Conservation (phyloP, 345 rosid genomes). For the Brassica rapa region DNA sequence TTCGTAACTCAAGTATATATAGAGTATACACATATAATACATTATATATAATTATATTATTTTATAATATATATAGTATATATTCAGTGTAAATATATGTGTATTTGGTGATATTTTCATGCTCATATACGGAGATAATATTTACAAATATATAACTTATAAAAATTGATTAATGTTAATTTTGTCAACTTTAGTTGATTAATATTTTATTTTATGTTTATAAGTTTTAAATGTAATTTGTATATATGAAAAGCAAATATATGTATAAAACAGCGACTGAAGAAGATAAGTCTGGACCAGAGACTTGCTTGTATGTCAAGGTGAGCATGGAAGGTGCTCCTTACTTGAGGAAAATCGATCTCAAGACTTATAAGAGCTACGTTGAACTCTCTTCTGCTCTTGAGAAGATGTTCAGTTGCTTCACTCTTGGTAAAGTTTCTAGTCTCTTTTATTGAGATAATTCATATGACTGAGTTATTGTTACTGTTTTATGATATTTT, state of each 20-base stretch:
- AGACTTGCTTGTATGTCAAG: constrained; percentile 61
- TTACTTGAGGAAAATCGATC: constrained; percentile 75
- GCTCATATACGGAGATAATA: no score
- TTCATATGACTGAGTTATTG: not conserved
- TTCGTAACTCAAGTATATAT: not conserved
- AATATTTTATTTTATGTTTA: no score
- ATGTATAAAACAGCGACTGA: constrained; percentile 30
- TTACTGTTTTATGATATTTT: not conserved
- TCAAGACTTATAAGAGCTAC: constrained; percentile 61
- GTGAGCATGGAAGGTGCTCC: constrained; percentile 88
- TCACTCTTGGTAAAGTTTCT: constrained; percentile 56
- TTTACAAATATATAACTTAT: no score
- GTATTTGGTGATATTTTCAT: no score
- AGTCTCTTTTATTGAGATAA: not conserved
- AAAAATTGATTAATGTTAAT: no score
- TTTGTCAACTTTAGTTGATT: no score
- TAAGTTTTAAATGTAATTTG: no score
- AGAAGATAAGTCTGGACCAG: constrained; percentile 50
- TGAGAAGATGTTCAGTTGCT: constrained; percentile 79
- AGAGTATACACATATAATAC: not conserved
- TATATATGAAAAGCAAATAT: no score
- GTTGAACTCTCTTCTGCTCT: constrained; percentile 57
- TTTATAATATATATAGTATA: no score
- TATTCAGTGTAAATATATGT: no score
- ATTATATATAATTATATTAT: not conserved